Evolutionary conservation across 2,329 filamentous ascomycete species (phyloP).

Genomic region (Claviceps monticola): DNA sequence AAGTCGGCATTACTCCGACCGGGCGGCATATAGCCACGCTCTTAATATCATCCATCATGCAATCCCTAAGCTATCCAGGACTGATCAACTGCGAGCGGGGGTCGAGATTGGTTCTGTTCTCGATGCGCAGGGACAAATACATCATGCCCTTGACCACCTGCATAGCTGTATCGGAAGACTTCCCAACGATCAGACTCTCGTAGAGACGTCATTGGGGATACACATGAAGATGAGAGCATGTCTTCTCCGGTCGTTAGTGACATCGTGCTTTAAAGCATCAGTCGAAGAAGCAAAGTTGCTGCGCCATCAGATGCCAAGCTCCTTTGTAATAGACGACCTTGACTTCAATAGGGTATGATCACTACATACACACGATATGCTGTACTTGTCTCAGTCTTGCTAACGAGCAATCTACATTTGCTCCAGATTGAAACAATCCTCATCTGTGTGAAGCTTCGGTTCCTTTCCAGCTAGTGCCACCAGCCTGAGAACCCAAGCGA

Average conservation of each 20-base stretch:
- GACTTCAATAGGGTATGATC: background rate
- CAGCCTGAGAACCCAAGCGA: background rate
- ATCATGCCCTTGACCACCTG: background rate
- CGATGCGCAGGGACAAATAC: background rate
- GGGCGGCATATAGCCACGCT: background rate
- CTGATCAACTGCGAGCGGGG: background rate
- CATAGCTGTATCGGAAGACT: background rate
- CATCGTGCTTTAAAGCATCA: background rate
- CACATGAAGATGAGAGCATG: background rate
- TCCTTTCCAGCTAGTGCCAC: background rate
- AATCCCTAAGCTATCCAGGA: background rate
- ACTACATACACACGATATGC: too few species aligned
- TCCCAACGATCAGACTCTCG: background rate
- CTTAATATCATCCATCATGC: background rate
- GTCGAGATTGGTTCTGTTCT: background rate
- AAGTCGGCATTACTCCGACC: background rate
- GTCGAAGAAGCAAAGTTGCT: background rate
- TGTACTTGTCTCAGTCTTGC: background rate
- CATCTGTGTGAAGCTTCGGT: background rate
- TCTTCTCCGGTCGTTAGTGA: background rate
- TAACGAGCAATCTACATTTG: background rate
- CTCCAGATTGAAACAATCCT: background rate
- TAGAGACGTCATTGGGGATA: background rate
- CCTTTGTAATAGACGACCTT: background rate
- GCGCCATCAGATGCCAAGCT: background rate